These are phyloP conservation scores for Plasmodium yoelii DNA, from an alignment of 169 alveolate genomes.

Conservation along the genomic window DNA sequence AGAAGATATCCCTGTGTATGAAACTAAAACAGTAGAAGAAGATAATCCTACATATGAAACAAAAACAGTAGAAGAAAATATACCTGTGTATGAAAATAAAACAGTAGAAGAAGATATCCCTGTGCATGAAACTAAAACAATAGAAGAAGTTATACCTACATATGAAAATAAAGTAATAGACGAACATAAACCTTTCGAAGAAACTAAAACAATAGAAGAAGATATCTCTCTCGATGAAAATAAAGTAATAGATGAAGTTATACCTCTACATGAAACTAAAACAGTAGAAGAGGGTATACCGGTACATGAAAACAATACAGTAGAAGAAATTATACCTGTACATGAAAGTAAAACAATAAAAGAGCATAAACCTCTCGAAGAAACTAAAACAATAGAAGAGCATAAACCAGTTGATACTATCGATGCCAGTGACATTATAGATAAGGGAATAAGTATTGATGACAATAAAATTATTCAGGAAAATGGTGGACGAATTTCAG, in stretches of 20 bases:
- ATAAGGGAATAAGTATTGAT: no score
- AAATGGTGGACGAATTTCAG: neutral
- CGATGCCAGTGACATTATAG: no score
- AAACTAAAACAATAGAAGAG: neutral
- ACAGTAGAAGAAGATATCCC: neutral
- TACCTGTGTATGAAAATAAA: neutral
- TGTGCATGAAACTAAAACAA: neutral
- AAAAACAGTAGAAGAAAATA: neutral
- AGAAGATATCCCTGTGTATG: neutral
- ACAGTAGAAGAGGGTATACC: neutral
- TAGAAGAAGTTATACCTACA: neutral
- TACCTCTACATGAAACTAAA: neutral
- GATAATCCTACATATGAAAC: neutral
- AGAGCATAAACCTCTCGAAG: neutral
- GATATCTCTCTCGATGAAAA: neutral
- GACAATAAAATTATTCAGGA: neutral
- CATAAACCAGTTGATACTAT: neutral
- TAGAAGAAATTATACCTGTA: neutral
- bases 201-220: neutral
- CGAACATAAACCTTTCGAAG: neutral
- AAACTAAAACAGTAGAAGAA: neutral
- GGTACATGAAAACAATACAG: neutral
- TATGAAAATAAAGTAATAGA: neutral
- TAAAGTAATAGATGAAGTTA: constrained; percentile 2
- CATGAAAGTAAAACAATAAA: neutral